Evolutionary conservation across 768 basidiomycete genomes (phyloP), one percentile per base, ranked within the genome.

Genomic region (Pleurotus eryngii): DNA sequence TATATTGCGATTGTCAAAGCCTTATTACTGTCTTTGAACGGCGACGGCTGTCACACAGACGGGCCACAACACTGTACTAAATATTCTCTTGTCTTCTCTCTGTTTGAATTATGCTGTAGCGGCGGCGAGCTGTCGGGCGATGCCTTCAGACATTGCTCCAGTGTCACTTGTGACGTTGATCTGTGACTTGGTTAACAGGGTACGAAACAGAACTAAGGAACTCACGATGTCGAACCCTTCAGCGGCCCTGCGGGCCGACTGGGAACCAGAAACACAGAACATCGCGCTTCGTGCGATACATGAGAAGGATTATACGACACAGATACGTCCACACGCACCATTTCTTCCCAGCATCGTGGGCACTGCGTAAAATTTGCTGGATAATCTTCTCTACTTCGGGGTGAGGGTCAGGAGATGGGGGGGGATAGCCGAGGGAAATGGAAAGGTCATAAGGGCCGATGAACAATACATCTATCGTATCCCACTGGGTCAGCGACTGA

Each of bases 371-470:
- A 22, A 88, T 81, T 14, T 67, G 66, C 57, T 86, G 81, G 38
- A 89, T 85, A 6, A 80, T 67, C 56, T 74, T 70, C 63, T 89
- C 87, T 3, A 86, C 81, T 2, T 84, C 79, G 0, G 85, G 82
- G 59, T 87, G 82, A 0, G 84, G 83, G 60, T 87, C 81, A 0
- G 85, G 87, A 27, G 79, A 77, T 14, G 86, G 86, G 4, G 82
- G 69, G 1, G 82, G 78, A 64, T 79, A 82, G 37, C 86, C 85
- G 24, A 86, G 72, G 1, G 80, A 76, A 50, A 86, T 74, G 1
- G 87, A 89, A 42, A 89, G 76, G 64, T 88, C 86, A 59, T 82
- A 88, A 3, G 86, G 86, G 3, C 86, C 86, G 54, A 88, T 81
- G 68, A 85, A 84, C 18, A 86, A 68, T 12, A 78, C 76, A 58